These are phyloP conservation scores for Sequoiadendron giganteum DNA, from an alignment of 75 land plant genomes.

Conservation along the genomic window DNA sequence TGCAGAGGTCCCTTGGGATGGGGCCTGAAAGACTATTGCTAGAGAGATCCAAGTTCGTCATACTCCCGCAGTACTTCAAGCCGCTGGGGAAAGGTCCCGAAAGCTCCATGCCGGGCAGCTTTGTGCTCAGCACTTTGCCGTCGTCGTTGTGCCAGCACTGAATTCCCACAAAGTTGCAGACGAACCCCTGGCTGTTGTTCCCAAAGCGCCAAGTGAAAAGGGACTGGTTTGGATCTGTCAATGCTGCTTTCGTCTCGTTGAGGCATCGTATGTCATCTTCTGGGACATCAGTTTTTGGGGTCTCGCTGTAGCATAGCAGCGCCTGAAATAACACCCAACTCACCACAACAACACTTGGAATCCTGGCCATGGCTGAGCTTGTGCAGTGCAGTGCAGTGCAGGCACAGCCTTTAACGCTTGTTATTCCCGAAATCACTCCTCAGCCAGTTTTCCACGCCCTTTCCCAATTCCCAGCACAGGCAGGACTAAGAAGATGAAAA, in stretches of 20 bases:
- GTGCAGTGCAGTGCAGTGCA: neutral
- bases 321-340: neutral
- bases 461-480: neutral
- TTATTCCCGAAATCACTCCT: neutral
- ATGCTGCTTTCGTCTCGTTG: neutral
- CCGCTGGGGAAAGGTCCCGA: conserved; percentile 69
- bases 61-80: conserved; percentile 40
- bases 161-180: conserved; percentile 70
- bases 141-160: conserved; percentile 75
- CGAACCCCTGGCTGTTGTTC: conserved; percentile 24
- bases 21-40: conserved; percentile 55
- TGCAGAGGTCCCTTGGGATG: conserved; percentile 48
- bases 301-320: neutral
- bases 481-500: neutral
- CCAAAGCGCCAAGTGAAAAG: conserved; percentile 4
- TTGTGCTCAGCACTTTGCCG: conserved; percentile 56
- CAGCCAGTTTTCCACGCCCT: too few relatives aligned
- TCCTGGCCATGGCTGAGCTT: neutral
- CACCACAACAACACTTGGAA: neutral
- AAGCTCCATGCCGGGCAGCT: conserved; percentile 50
- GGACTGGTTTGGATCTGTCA: neutral
- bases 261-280: conserved; percentile 7
- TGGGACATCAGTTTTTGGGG: too few relatives aligned
- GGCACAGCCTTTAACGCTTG: neutral
- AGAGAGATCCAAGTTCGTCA: conserved; percentile 79